Base-by-base conservation (phyloP, 257 asterid genomes). In the Primulina tabacum region DNA sequence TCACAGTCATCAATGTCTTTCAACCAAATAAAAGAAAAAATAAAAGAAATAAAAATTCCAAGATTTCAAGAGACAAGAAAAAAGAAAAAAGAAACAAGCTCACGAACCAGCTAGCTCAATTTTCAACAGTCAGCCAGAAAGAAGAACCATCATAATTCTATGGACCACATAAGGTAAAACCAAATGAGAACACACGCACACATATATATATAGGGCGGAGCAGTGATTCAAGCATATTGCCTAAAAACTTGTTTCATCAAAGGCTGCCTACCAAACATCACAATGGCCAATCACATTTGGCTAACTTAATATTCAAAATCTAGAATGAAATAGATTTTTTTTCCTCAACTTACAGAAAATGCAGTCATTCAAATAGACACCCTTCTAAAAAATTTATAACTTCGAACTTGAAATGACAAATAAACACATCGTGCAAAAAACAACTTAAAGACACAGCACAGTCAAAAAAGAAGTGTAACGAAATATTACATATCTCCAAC, bases 21-120 rank as follows among this genome's bases (percentile, higher is more conserved):
- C 53, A 43, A 43, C n/a, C 53, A 43, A 64, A 65, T 65, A 50
- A 10, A 12, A n/a, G 57, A 10, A 53, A 56, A 43, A 64, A 65
- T 65, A 50, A 10, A 12, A n/a, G 57, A 10, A 53, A 56, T 65
- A 7, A 50, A 43, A 43, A 43, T 34, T 8, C 56, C 12, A 16
- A 52, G 18, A 20, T 14, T 28, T 50, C 21, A 61, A 60, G 53
- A 43, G 53, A 43, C 3, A 43, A 12, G n/a, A 73, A 57, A 11
- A 67, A 71, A 53, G 50, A n/a, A 69, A 37, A 67, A 71, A 53
- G 50, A n/a, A 69, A 37, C 40, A 57, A 24, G 38, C 20, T 66
- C 28, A 28, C 14, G 7, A 26, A 68, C 34, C 57, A 21, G 59
- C 57, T 35, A 52, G 35, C 26, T 29, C 12, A 17, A 43, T 32